Base-by-base conservation (phyloP, 2,329 filamentous ascomycete genomes). In the Plectosphaerella plurivora region DNA sequence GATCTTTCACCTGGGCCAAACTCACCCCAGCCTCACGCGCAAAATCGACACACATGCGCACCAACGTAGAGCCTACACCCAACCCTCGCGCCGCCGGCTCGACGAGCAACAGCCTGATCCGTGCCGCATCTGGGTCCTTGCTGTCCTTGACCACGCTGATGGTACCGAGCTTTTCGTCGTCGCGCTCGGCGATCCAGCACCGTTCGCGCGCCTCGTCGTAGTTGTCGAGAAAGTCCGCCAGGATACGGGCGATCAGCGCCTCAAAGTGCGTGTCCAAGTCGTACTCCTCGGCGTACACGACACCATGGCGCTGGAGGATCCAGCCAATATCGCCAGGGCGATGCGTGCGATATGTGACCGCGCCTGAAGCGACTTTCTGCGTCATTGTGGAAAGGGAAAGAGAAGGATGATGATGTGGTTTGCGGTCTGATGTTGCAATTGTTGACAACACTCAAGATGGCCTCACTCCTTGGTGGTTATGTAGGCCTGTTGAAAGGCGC, bases 131-230 rank as follows among this genome's bases (percentile, higher is more conserved):
- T 25, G 15, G 20, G n/a, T 25, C 54, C 24, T 24, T 33, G 28
- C 25, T 45, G 20, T 62, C 58, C 9, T 55, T 57, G 45, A 60
- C 48, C 1, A 66, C 46, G 15, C 61, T 56, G 20, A 66, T 53
- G 49, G 57, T 61, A 9, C 63, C 63, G 1, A 60, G 44, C 35
- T 65, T 65, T 3, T 55, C 20, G 3, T 47, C 59, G 5, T 55
- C 54, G 3, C 49, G 51, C 46, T 66, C 63, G 0, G 61, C 62
- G 12, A 65, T 63, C 63, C 63, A 66, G 53, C 59, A 61, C 2
- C 57, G 59, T 15, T 65, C 63, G n/a, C 14, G 20, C 9, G 41
- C 37, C 2, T 57, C 53, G 28, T 65, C 56, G 48, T 57, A 58
- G 14, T 58, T 59, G 9, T 56, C 51, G 35, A 63, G 42, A 46